phyloP scores from a whole-genome alignment of 2,329 filamentous ascomycete species.

The Hyphodiscus sp. region DNA sequence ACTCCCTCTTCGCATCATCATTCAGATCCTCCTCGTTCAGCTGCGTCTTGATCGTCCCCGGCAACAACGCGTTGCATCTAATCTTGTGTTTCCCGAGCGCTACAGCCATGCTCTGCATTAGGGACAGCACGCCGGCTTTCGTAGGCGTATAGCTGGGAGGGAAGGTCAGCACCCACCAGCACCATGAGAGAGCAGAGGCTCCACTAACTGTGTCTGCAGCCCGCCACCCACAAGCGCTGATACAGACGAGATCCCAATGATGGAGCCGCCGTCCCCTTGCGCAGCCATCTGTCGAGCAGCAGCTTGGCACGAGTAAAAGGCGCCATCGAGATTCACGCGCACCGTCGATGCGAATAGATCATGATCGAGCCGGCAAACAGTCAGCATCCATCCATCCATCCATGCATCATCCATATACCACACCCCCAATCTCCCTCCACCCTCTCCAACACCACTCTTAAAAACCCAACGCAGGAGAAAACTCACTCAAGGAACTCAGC shows the following conservation, averaged over 20 bases:
- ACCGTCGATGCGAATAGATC: slow-evolving; percentile 67
- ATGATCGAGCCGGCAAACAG: slow-evolving; percentile 47
- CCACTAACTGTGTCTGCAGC: slow-evolving; percentile 60
- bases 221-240: slow-evolving; percentile 72
- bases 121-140: slow-evolving; percentile 71
- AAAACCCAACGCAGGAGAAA: slow-evolving; percentile 7
- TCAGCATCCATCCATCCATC: no score
- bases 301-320: slow-evolving; percentile 83
- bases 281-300: slow-evolving; percentile 75
- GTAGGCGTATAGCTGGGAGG: slow-evolving; percentile 65
- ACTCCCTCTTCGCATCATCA: slow-evolving; percentile 63
- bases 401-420: no score
- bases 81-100: slow-evolving; percentile 71
- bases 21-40: slow-evolving; percentile 76
- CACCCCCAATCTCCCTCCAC: no score
- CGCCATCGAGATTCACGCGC: slow-evolving; percentile 75
- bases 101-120: slow-evolving; percentile 80
- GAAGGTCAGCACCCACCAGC: no score
- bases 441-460: no score
- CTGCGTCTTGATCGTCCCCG: slow-evolving; percentile 78
- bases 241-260: slow-evolving; percentile 71
- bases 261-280: slow-evolving; percentile 64
- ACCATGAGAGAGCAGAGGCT: no score
- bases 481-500: slow-evolving; percentile 70
- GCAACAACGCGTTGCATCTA: slow-evolving; percentile 76